Base-by-base conservation (phyloP, 305 asterid species). In the Solanum hybrid region DNA sequence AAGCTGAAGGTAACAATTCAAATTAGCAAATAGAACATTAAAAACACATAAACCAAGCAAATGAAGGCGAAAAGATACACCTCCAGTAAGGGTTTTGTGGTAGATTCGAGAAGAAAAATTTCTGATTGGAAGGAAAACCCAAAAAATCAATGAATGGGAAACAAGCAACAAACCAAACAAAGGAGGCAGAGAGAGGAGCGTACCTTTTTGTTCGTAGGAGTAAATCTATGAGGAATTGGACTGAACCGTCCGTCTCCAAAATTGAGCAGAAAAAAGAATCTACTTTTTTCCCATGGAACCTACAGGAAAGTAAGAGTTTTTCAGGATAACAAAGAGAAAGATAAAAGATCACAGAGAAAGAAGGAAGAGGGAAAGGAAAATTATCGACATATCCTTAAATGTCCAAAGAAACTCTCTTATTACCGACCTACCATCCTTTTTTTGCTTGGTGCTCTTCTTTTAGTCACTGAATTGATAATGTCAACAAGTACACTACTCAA, bases 401-500 rank as follows among this genome's bases (percentile, higher is more conserved):
- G 22, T 51, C 66, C 22, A 7, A 15, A 51, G 66, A 42, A 42
- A 42, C 15, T 12, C 51, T 38, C 45, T 38, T 38, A 38, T 38
- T 38, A 38, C 45, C 45, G 14, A 38, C 45, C 45, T 38, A 34
- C 97, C 98, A 96, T 22, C 98, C 98, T 29, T 29, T 79, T 87
- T n/a, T 91, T 91, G 34, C 93, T 92, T 7, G 94, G 93, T 10
- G 94, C 66, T 7, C 91, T 87, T n/a, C 91, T 88, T 40, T 88
- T 88, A 1, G 95, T 95, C 35, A 93, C 92, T 1, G 92, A 90
- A 34, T 94, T 96, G 2, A 96, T 95, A 2, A 89, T 34, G n/a
- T 95, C 94, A 86, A 96, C 98, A 11, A 96, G 92, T 1, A 95
- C 92, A 8, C 93, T 93, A 38, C 98, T 95, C 95, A 96, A 82